Evolutionary conservation across 805 yeast species (phyloP), one percentile per base, ranked within the genome.

Genomic region (Torulaspora quercuum): DNA sequence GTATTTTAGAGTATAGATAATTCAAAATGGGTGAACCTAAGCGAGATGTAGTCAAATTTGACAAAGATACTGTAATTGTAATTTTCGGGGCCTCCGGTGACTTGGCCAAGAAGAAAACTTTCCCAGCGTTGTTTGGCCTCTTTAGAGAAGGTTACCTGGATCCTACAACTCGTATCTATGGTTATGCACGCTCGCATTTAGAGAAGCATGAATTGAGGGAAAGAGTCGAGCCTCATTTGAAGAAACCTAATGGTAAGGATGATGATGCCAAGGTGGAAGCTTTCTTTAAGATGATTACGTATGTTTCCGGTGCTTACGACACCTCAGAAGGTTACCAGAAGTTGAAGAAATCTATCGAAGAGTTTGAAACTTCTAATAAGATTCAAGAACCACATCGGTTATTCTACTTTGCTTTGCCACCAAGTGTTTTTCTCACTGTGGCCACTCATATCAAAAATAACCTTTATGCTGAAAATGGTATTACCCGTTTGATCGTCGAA

Each of bases 21-120:
- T n/a, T n/a, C n/a, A n/a, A n/a, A n/a, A n/a, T n/a, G n/a, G n/a
- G n/a, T n/a, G n/a, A n/a, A n/a, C n/a, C n/a, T n/a, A n/a, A n/a
- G n/a, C n/a, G n/a, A n/a, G n/a, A n/a, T n/a, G n/a, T n/a, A 17
- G 53, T 55, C 18, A 56, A 55, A 41, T 83, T 82, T 61, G 78
- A 75, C 42, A 76, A 81, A 46, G 67, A 82, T 64, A 79, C 85
- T 6, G 70, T 77, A 27, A 72, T 89, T 52, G 85, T 81, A 17
- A 95, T 89, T 19, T 83, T 88, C 53, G 97, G 97, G 35, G 97
- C 97, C 28, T 84, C 95, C 14, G 97, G 97, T 35, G 96, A 89
- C 62, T 70, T 89, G 48, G 95, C 96, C 38, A 87, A 86, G 69
- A 89, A 89, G 79, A 89, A 89, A 68, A 89, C 96, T 2, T 87